Base-by-base conservation (phyloP, 257 asterid species). In the Penstemon barbatus region DNA sequence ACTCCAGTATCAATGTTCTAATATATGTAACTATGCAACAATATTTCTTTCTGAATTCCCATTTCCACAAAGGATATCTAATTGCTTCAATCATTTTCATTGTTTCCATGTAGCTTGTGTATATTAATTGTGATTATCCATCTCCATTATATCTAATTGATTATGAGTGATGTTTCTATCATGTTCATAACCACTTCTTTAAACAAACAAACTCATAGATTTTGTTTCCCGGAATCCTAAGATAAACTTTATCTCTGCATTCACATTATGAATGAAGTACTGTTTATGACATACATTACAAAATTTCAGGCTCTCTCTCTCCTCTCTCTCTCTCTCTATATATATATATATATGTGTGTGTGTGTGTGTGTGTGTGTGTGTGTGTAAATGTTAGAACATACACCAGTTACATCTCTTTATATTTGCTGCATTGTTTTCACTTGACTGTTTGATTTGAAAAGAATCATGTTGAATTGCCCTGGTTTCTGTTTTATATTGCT, bases 31-130 rank as follows among this genome's bases (percentile, higher is more conserved):
- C 12, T 54, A 7, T 53, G 48, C 10, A 6, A 43, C 43, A 56
- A 52, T 49, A 25, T 45, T 72, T n/a, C 57, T 59, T 6, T 51
- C 62, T 39, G 9, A 25, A 25, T 25, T 25, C 33, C 33, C 33
- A 25, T 25, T 1, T 25, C 33, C 33, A 11, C 38, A 0, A 15
- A 39, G 7, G 18, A 5, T 46, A 15, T 67, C 15, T 66, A 2
- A 50, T 62, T 60, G 37, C 59, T 18, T 4, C 46, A 39, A 53
- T 63, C 57, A 40, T 5, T 69, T 56, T 50, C 61, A 18, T 43
- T 63, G 46, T 46, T 13, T 44, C 33, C 49, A 12, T 13, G 41
- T 69, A 46, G 18, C 62, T 52, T 55, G 39, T 18, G 6, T 1
- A 5, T 6, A 7, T 25, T 25, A 25, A 25, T 25, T 25, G 33